Evolutionary conservation across 192 early-diverging fungal genomes (phyloP).

Genomic region (Podochytrium sp.): DNA sequence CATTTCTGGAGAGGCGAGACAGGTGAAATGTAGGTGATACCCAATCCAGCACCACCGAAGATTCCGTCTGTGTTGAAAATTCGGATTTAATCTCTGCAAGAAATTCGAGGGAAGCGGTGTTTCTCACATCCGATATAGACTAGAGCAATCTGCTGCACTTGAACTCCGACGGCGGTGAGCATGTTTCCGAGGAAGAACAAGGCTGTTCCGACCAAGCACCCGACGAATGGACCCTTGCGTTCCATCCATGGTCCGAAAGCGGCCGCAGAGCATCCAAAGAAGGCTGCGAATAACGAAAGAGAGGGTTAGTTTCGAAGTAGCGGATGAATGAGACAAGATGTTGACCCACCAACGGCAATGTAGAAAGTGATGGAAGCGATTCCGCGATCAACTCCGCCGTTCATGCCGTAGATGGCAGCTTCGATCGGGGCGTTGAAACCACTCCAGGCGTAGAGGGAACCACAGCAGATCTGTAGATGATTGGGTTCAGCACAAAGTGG

Average conservation of each 20-base stretch:
- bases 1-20: conserved; percentile 78
- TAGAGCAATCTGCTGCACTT: conserved; percentile 37
- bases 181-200: conserved; percentile 75
- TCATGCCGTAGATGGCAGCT: conserved; percentile 51
- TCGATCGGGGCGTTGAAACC: conserved; percentile 79
- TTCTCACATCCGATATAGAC: conserved; percentile 39
- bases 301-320: no score
- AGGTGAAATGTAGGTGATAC: conserved; percentile 75
- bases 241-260: conserved; percentile 82
- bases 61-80: conserved; percentile 56
- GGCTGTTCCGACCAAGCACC: conserved; percentile 61
- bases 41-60: conserved; percentile 71
- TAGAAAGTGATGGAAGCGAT: conserved; percentile 71
- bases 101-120: not conserved
- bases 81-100: not conserved
- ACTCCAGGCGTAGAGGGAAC: conserved; percentile 78
- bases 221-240: conserved; percentile 71
- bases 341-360: conserved; percentile 64
- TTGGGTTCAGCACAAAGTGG: not conserved
- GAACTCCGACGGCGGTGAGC: conserved; percentile 63
- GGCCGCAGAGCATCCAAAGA: conserved; percentile 73
- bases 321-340: not conserved
- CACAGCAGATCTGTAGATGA: conserved; percentile 53
- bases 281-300: conserved; percentile 23
- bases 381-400: conserved; percentile 48